These are phyloP conservation scores for Apiospora saccharicola DNA, from an alignment of 2,329 filamentous ascomycete species.

Conservation along the genomic window DNA sequence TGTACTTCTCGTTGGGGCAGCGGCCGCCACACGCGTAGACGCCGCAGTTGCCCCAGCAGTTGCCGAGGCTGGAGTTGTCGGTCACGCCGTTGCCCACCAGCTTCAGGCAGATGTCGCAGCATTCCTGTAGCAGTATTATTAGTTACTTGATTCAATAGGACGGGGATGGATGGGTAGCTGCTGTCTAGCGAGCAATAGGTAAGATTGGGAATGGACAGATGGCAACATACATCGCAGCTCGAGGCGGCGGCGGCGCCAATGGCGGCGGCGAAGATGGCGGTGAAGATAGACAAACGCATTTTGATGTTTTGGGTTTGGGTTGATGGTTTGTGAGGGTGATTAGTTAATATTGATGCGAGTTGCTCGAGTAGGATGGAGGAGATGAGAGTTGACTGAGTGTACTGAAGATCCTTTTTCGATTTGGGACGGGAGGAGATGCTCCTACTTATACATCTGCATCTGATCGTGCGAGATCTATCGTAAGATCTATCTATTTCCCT, in stretches of 20 bases:
- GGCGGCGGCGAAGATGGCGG: background rate
- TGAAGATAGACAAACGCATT: background rate
- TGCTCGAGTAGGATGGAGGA: background rate
- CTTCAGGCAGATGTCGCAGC: background rate
- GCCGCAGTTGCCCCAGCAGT: background rate
- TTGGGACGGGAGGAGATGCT: too few species aligned
- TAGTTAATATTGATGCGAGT: too few species aligned
- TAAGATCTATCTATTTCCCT: too few species aligned
- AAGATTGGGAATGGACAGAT: too few species aligned
- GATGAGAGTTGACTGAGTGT: too few species aligned
- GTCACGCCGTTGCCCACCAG: background rate
- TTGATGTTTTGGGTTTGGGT: background rate
- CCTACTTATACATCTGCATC: too few species aligned
- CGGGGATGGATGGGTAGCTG: too few species aligned
- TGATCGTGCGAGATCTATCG: too few species aligned
- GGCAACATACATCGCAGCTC: too few species aligned
- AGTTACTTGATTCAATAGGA: too few species aligned
- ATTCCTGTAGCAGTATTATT: background rate
- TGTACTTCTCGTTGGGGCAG: background rate
- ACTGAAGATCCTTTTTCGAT: too few species aligned
- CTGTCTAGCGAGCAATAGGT: background rate
- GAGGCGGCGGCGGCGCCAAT: background rate
- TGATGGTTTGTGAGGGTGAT: too few species aligned
- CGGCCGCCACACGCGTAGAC: background rate
- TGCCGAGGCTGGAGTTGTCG: background rate